These are phyloP conservation scores for Pythium aristosporum DNA, from an alignment of 352 stramenopile genomes.

Conservation along the genomic window DNA sequence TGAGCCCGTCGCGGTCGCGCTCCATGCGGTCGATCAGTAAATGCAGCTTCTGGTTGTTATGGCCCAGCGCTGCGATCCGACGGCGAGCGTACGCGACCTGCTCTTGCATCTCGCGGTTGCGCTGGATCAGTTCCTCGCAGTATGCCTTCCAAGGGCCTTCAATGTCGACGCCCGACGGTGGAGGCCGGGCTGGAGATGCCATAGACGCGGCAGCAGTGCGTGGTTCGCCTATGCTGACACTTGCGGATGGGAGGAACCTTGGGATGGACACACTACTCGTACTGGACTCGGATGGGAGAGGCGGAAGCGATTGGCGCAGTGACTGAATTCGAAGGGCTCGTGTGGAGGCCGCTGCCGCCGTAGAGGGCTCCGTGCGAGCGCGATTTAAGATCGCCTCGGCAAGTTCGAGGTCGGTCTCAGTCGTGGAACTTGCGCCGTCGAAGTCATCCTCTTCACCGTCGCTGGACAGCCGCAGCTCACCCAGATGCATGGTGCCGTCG, in stretches of 20 bases:
- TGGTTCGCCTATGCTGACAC: not conserved
- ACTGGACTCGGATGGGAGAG: slow-evolving; percentile 4
- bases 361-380: not conserved
- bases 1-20: slow-evolving; percentile 72
- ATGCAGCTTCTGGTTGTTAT: slow-evolving; percentile 85
- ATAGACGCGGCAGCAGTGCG: not conserved
- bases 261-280: not conserved
- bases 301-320: slow-evolving; percentile 22
- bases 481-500: slow-evolving; percentile 23
- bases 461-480: slow-evolving; percentile 24
- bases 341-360: not conserved
- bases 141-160: slow-evolving; percentile 61
- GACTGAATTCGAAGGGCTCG: slow-evolving; percentile 14
- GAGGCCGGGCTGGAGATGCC: not conserved
- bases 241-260: not conserved
- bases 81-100: slow-evolving; percentile 62
- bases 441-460: slow-evolving; percentile 25
- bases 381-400: slow-evolving; percentile 21
- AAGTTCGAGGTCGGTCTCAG: slow-evolving; percentile 29
- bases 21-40: slow-evolving; percentile 83
- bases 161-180: slow-evolving; percentile 17
- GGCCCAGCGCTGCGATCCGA: slow-evolving; percentile 64
- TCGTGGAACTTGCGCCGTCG: slow-evolving; percentile 17
- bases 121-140: slow-evolving; percentile 68
- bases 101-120: slow-evolving; percentile 77